A percentile compares a stretch with the other conserved stretches of the same genome.
Evolutionary conservation across 257 asterid species (phyloP).

Genomic region (Gentiana macrophylla): DNA sequence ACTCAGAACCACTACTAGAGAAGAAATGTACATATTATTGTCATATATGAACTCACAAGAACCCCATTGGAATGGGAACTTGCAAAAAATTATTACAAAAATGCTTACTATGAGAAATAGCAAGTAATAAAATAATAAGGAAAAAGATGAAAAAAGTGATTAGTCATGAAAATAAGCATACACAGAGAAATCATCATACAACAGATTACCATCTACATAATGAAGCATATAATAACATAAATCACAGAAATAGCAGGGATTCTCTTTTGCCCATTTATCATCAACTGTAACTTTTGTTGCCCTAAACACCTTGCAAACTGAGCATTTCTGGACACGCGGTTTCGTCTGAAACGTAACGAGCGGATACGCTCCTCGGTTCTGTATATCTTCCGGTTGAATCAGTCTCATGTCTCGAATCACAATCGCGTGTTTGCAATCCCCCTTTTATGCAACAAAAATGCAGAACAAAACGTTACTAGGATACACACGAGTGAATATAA

Average conservation of each 20-base stretch:
- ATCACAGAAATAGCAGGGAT: constrained; percentile 86
- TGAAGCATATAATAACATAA: constrained; percentile 91
- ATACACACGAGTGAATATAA: too few relatives aligned
- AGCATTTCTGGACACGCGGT: constrained; percentile 52
- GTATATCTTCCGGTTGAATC: constrained; percentile 74
- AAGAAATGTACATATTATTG: too few relatives aligned
- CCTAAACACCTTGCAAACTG: constrained; percentile 66
- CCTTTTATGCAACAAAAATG: constrained; percentile 19
- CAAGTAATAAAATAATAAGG: too few relatives aligned
- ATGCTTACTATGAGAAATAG: too few relatives aligned
- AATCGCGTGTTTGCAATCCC: constrained; percentile 75
- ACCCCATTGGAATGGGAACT: too few relatives aligned
- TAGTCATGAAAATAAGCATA: constrained; percentile 63
- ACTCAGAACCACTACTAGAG: too few relatives aligned
- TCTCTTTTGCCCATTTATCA: constrained; percentile 71
- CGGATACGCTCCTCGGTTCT: constrained; percentile 63
- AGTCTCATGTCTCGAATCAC: constrained; percentile 77
- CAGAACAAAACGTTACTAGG: neutral
- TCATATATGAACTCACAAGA: too few relatives aligned
- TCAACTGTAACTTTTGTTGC: constrained; percentile 75
- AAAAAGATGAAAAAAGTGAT: neutral
- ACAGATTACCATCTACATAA: constrained; percentile 53
- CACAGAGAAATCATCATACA: constrained; percentile 63
- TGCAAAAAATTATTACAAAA: too few relatives aligned
- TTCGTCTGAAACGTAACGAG: constrained; percentile 38